These are phyloP conservation scores for Terfezia claveryi DNA, from an alignment of 495 filamentous ascomycete species.

Conservation along the genomic window DNA sequence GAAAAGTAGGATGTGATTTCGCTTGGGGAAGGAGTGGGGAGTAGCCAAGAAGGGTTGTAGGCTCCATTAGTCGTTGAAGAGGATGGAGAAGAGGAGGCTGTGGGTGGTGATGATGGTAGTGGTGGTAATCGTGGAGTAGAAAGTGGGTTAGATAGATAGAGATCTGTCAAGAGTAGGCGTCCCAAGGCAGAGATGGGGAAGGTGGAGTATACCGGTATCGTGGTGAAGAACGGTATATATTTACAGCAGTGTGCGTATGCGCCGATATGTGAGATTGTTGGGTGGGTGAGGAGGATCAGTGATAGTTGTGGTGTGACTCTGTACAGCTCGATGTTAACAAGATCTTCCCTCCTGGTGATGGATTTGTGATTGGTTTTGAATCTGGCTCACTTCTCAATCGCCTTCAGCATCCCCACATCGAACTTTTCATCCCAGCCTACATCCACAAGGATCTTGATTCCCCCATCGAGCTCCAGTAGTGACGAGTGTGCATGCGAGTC, in stretches of 20 bases:
- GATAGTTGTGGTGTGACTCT: constrained; percentile 49
- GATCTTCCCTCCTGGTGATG: no score
- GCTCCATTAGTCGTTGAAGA: constrained; percentile 58
- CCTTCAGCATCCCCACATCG: constrained; percentile 52
- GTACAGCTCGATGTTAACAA: background rate
- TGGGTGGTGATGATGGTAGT: constrained; percentile 31
- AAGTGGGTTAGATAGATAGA: constrained; percentile 74
- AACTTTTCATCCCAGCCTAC: constrained; percentile 92
- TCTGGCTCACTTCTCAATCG: constrained; percentile 60
- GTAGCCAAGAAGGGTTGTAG: constrained; percentile 51
- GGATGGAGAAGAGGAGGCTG: constrained; percentile 23
- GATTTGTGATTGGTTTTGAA: background rate
- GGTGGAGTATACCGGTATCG: constrained; percentile 92
- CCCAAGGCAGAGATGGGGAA: constrained; percentile 81
- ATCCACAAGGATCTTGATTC: constrained; percentile 82
- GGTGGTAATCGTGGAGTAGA: constrained; percentile 34
- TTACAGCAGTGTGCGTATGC: constrained; percentile 96
- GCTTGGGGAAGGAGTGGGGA: constrained; percentile 47
- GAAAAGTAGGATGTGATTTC: constrained; percentile 86
- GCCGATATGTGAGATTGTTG: constrained; percentile 71
- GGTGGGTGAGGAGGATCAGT: constrained; percentile 83
- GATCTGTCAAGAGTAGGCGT: constrained; percentile 70
- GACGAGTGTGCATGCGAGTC: constrained; percentile 76
- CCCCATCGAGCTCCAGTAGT: constrained; percentile 84
- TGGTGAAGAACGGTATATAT: constrained; percentile 71